phyloP scores from a whole-genome alignment of 225 moss, liverwort and hornwort genomes.

The Marchantia paleacea region DNA sequence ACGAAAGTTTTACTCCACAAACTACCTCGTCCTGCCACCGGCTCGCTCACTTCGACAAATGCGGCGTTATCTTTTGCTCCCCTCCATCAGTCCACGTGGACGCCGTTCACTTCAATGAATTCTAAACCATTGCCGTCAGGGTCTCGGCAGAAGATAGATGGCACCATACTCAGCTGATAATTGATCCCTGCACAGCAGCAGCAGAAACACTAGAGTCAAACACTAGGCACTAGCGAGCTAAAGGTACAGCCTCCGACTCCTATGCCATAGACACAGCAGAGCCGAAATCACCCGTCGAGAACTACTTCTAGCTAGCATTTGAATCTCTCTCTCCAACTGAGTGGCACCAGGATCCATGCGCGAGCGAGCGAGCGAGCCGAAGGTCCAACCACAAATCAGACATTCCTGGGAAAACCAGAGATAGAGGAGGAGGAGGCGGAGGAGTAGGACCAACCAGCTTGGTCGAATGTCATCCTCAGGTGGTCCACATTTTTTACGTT shows the following conservation, averaged over 20 bases:
- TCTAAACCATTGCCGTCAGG: constrained; percentile 40
- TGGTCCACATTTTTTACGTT: constrained; percentile 38
- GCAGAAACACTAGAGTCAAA: background rate
- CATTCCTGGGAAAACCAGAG: background rate
- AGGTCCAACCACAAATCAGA: background rate
- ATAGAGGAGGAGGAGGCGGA: background rate
- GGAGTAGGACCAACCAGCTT: constrained; percentile 23
- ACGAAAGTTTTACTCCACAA: background rate
- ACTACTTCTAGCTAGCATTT: background rate
- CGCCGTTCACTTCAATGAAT: constrained; percentile 16
- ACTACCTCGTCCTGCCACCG: background rate
- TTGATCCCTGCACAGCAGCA: constrained; percentile 26
- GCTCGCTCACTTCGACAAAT: constrained; percentile 8
- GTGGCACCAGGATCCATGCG: no score
- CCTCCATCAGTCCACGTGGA: constrained; percentile 13
- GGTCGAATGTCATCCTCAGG: constrained; percentile 26
- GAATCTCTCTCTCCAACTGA: background rate
- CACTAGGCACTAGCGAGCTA: no score
- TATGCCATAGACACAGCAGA: no score
- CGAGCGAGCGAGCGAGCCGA: background rate
- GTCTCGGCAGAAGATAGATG: constrained; percentile 38
- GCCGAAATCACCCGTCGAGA: no score
- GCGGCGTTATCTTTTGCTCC: background rate
- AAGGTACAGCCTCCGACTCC: no score
- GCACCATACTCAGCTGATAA: constrained; percentile 34